These are phyloP conservation scores for Eimeria necatrix DNA, from an alignment of 169 alveolate genomes.

Conservation along the genomic window DNA sequence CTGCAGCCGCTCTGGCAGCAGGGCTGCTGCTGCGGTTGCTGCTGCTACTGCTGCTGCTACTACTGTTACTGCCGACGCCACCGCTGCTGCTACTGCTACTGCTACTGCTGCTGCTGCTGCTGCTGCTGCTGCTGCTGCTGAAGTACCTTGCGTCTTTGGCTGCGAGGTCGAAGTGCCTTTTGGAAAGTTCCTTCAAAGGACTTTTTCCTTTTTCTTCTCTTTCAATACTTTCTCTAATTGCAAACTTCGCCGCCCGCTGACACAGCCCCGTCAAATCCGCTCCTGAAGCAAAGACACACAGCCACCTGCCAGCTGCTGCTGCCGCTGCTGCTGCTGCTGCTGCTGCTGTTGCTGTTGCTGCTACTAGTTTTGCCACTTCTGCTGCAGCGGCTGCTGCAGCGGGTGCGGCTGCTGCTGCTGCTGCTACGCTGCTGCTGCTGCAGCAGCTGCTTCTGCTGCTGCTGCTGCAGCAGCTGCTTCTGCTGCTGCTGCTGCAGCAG, in stretches of 20 bases:
- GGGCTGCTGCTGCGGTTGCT: not conserved
- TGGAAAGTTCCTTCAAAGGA: constrained; percentile 96
- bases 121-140: not conserved
- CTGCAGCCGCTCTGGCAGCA: too few species aligned
- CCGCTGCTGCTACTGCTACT: not conserved
- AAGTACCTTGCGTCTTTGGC: constrained; percentile 92
- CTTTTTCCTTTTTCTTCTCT: constrained; percentile 91
- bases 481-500: not conserved
- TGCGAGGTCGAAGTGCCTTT: constrained; percentile 96
- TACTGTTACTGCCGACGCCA: not conserved
- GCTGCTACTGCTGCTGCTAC: constrained; percentile 11
- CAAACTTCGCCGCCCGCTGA: constrained; percentile 98
- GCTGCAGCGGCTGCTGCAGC: too few species aligned
- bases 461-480: not conserved
- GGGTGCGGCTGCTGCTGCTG: too few species aligned
- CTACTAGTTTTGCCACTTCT: too few species aligned
- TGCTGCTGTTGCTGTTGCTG: not conserved
- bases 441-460: not conserved
- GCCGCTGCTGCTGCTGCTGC: not conserved
- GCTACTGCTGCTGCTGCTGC: constrained; percentile 9
- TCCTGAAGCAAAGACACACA: constrained; percentile 87
- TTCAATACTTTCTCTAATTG: constrained; percentile 97
- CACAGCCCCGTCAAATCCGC: constrained; percentile 99
- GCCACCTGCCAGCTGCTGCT: not conserved
- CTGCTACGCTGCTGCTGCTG: too few species aligned